A percentile compares a stretch with the other conserved stretches of the same genome.
Evolutionary conservation across 257 asterid genomes (phyloP).

Genomic region (Paulownia fortunei): DNA sequence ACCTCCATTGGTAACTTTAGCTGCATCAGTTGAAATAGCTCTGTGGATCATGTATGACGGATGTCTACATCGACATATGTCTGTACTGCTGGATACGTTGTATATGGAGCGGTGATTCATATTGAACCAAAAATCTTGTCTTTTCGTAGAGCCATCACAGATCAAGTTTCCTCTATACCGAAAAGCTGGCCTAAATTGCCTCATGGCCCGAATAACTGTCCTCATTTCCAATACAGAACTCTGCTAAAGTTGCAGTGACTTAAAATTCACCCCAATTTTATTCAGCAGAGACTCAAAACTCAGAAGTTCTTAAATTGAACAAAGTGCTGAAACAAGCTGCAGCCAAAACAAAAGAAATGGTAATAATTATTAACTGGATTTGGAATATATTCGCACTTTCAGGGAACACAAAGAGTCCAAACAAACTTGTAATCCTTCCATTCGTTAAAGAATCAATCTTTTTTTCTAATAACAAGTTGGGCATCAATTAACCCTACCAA

Average conservation of each 20-base stretch:
- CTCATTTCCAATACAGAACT: conserved; percentile 54
- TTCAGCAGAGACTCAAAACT: conserved; percentile 19
- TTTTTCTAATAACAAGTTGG: conserved; percentile 16
- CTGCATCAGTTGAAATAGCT: conserved; percentile 58
- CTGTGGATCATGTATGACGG: conserved; percentile 43
- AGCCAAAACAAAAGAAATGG: not conserved
- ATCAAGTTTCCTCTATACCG: conserved; percentile 32
- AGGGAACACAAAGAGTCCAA: not conserved
- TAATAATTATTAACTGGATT: not conserved
- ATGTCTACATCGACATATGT: conserved; percentile 42
- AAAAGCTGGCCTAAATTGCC: conserved; percentile 53
- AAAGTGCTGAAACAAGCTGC: conserved; percentile 36
- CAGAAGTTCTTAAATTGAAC: conserved; percentile 28
- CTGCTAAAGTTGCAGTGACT: not conserved
- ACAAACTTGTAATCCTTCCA: not conserved
- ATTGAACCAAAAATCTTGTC: conserved; percentile 38
- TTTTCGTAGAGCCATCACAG: conserved; percentile 37
- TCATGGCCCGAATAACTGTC: conserved; percentile 48
- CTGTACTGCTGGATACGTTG: conserved; percentile 44
- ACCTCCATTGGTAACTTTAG: conserved; percentile 67
- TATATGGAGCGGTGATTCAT: conserved; percentile 33
- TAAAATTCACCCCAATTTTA: conserved; percentile 19
- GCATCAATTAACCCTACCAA: not conserved
- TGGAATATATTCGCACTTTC: conserved; percentile 27
- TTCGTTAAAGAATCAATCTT: conserved; percentile 30